These are phyloP conservation scores for Cocos nucifera DNA, from an alignment of 176 grass and related monocot genomes.

Conservation along the genomic window DNA sequence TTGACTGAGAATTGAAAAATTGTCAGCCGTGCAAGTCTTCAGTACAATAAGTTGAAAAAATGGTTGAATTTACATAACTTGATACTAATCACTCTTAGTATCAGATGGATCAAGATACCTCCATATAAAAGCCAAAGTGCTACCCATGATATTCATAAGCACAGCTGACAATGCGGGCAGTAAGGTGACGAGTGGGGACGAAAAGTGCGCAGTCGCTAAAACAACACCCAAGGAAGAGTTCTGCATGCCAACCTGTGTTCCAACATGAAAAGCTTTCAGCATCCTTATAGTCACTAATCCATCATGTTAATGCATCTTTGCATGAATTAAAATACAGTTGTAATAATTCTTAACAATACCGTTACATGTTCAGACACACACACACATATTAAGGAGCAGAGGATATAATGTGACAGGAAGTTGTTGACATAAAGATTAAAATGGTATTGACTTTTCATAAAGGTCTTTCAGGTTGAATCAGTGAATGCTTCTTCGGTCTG, in stretches of 20 bases:
- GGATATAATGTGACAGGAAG: too few relatives aligned
- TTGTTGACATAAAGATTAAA: too few relatives aligned
- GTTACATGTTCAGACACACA: neutral
- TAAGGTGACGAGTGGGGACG: conserved; percentile 54
- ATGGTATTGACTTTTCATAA: too few relatives aligned
- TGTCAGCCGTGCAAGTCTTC: too few relatives aligned
- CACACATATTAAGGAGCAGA: too few relatives aligned
- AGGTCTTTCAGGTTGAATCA: too few relatives aligned
- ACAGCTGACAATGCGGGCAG: conserved; percentile 68
- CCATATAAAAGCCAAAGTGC: conserved; percentile 59
- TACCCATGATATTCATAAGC: conserved; percentile 87
- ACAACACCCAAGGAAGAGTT: conserved; percentile 70
- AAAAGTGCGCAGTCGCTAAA: conserved; percentile 69
- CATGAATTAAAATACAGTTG: neutral
- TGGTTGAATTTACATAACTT: too few relatives aligned
- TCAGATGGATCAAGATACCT: conserved; percentile 27
- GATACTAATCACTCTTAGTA: neutral
- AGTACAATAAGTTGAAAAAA: too few relatives aligned
- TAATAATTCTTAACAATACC: conserved; percentile 7
- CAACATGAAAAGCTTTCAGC: conserved; percentile 16
- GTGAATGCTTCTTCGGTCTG: too few relatives aligned
- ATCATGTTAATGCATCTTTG: neutral
- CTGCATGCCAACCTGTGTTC: conserved; percentile 68
- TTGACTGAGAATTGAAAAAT: too few relatives aligned
- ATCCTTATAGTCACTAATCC: conserved; percentile 1